Evolutionary conservation across 208 protist species (phyloP).

Genomic region (Borovskyia barvae): DNA sequence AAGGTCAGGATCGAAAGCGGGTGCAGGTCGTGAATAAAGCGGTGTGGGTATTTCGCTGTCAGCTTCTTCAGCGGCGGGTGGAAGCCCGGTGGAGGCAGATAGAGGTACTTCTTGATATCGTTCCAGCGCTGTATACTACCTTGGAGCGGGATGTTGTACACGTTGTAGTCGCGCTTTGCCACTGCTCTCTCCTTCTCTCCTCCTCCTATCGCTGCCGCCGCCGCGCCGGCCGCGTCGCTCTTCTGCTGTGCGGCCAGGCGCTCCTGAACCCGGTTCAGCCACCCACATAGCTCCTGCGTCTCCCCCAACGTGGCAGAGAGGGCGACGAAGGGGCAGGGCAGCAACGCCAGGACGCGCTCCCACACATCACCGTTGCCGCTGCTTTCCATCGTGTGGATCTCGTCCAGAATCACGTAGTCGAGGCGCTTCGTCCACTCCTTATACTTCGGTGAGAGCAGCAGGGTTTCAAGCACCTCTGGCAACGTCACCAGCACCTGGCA

Average conservation of each 20-base stretch:
- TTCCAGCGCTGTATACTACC: conserved; percentile 89
- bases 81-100: conserved; percentile 63
- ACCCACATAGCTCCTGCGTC: conserved; percentile 85
- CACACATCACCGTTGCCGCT: conserved; percentile 88
- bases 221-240: neutral
- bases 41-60: conserved; percentile 53
- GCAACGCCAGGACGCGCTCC: conserved; percentile 92
- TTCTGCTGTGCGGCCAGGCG: conserved; percentile 41
- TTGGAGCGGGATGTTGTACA: conserved; percentile 69
- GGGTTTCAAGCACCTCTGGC: conserved; percentile 90
- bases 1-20: conserved; percentile 85
- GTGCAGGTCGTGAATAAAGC: conserved; percentile 80
- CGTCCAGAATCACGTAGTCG: conserved; percentile 95
- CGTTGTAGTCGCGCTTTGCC: conserved; percentile 59
- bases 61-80: conserved; percentile 64
- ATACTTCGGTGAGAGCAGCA: conserved; percentile 89
- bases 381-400: conserved; percentile 94
- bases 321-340: conserved; percentile 92
- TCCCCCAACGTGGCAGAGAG: conserved; percentile 96
- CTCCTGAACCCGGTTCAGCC: conserved; percentile 87
- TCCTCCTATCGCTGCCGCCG: neutral
- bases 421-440: conserved; percentile 82
- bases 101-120: conserved; percentile 92
- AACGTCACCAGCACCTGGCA: conserved; percentile 95
- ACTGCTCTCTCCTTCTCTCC: neutral